Conservation (phyloP, 2,329 filamentous ascomycete species). For the Calonectria pseudoreteaudii region DNA sequence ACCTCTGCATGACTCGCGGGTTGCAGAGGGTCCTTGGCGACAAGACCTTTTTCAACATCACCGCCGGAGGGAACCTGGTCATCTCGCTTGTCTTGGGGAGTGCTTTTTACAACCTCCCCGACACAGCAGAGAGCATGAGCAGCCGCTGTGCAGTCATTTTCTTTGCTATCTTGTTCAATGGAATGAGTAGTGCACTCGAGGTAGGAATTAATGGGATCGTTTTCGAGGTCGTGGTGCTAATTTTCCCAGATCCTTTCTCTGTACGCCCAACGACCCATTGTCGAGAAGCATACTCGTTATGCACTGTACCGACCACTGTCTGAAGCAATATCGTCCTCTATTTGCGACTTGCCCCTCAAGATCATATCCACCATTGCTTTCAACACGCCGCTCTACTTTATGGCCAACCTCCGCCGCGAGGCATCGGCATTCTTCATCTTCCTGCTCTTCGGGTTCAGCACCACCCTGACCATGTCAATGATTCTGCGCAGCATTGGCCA, state of each 20-base stretch:
- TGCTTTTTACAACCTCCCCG: slow-evolving; percentile 59
- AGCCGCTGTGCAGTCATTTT: slow-evolving; percentile 60
- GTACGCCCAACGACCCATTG: slow-evolving; percentile 45
- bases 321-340: slow-evolving; percentile 46
- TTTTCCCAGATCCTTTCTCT: slow-evolving; percentile 40
- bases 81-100: slow-evolving; percentile 62
- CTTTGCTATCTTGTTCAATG: slow-evolving; percentile 63
- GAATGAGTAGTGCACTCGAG: slow-evolving; percentile 51
- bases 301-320: slow-evolving; percentile 49
- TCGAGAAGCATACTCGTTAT: slow-evolving; percentile 51
- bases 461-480: slow-evolving; percentile 41
- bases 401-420: slow-evolving; percentile 57
- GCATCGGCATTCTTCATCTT: slow-evolving; percentile 61
- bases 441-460: slow-evolving; percentile 55
- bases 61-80: slow-evolving; percentile 49
- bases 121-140: slow-evolving; percentile 56
- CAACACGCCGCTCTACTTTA: slow-evolving; percentile 61
- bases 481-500: slow-evolving; percentile 57
- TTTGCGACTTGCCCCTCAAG: slow-evolving; percentile 56
- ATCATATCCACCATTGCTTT: slow-evolving; percentile 52
- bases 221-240: slow-evolving; percentile 41
- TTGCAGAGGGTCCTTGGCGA: slow-evolving; percentile 31
- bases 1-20: slow-evolving; percentile 51
- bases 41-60: slow-evolving; percentile 32
- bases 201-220: slow-evolving; percentile 6